These are phyloP conservation scores for Trametes cinnabarina DNA, from an alignment of 768 basidiomycete genomes.

Conservation along the genomic window DNA sequence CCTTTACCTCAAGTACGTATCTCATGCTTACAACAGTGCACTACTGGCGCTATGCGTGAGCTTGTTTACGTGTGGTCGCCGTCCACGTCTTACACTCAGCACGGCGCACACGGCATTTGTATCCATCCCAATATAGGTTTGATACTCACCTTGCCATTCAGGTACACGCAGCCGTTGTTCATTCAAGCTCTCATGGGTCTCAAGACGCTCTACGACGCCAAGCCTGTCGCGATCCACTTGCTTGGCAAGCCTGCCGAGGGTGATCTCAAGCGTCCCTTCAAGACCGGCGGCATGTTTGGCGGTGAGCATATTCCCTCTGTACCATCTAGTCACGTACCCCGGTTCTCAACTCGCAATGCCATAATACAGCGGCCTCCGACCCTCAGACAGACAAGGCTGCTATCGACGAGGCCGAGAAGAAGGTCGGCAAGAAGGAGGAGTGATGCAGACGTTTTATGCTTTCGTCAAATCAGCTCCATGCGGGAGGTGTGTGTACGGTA, in stretches of 20 bases:
- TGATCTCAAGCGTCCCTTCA: constrained; percentile 89
- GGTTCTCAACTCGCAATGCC: not conserved
- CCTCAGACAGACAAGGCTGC: constrained; percentile 84
- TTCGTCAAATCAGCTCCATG: not conserved
- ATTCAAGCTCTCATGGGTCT: constrained; percentile 94
- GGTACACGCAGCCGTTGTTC: constrained; percentile 93
- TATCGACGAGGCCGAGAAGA: constrained; percentile 88
- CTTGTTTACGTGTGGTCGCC: too few species aligned
- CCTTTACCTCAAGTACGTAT: constrained; percentile 67
- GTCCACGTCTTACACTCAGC: too few species aligned
- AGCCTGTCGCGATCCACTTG: constrained; percentile 78
- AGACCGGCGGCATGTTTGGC: constrained; percentile 71
- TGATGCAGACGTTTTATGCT: constrained; percentile 31
- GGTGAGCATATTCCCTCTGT: constrained; percentile 36
- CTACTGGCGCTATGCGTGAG: too few species aligned
- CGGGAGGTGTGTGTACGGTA: constrained; percentile 5
- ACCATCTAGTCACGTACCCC: not conserved
- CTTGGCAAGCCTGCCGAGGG: constrained; percentile 78
- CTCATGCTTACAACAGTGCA: not conserved
- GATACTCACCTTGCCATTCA: constrained; percentile 1
- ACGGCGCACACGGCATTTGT: too few species aligned
- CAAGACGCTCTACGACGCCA: constrained; percentile 86
- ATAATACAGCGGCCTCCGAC: constrained; percentile 46
- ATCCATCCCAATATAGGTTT: too few species aligned
- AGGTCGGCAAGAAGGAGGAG: constrained; percentile 77